A percentile compares a stretch with the other conserved stretches of the same genome.
Conservation (phyloP, 768 basidiomycete genomes). For the Terana coerulea region DNA sequence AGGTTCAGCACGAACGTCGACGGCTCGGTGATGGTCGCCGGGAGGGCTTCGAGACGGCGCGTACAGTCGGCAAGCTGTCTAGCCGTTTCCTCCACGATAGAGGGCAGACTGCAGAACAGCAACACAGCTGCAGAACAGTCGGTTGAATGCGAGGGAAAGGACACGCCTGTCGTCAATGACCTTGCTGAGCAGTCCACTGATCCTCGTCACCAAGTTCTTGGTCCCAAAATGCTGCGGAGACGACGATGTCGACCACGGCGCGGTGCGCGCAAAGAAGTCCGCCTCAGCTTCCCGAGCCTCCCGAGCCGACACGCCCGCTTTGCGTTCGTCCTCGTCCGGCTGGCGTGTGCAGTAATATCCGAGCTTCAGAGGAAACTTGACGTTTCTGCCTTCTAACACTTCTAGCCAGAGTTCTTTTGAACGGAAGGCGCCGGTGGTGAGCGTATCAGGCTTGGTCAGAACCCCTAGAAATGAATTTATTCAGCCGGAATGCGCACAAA, state of each 20-base stretch:
- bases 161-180: conserved; percentile 17
- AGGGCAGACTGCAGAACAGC: conserved; percentile 24
- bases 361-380: conserved; percentile 37
- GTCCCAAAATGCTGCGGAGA: conserved; percentile 54
- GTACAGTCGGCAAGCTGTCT: conserved; percentile 25
- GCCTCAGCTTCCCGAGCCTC: conserved; percentile 37
- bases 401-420: conserved; percentile 39
- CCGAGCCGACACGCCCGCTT: conserved; percentile 30
- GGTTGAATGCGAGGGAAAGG: neutral
- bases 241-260: conserved; percentile 48
- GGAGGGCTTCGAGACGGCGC: conserved; percentile 25
- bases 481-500: neutral
- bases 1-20: conserved; percentile 34
- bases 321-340: conserved; percentile 57
- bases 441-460: conserved; percentile 51
- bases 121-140: neutral
- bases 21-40: conserved; percentile 25
- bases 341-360: conserved; percentile 64
- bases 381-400: conserved; percentile 44
- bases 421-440: conserved; percentile 34
- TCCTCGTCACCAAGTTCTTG: conserved; percentile 45
- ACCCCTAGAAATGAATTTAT: conserved; percentile 35
- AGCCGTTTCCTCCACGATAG: conserved; percentile 25
- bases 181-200: conserved; percentile 47
- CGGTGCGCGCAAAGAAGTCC: conserved; percentile 44